Evolutionary conservation across 495 filamentous ascomycete species (phyloP), one percentile per base, ranked within the genome.

Genomic region (Xylaria acuta): DNA sequence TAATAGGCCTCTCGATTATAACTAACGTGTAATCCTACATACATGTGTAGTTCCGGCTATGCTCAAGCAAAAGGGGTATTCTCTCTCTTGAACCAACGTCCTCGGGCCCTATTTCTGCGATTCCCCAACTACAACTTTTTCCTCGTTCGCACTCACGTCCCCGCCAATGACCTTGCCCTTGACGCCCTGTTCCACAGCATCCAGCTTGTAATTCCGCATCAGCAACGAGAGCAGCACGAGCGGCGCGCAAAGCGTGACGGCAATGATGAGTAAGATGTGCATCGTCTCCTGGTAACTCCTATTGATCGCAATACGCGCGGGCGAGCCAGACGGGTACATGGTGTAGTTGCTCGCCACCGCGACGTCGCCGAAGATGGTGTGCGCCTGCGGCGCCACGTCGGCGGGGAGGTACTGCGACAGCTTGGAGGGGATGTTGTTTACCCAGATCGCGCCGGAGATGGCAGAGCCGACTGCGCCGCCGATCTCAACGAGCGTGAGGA

Each of bases 391-490:
- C 1, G 72, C 83, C 16, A 79, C 81, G 41, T 83, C 84, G 3
- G 86, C 83, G 0, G 92, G 92, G 0, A 94, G 84, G 65, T 87
- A 85, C 3, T 75, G 54, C 11, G 70, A 43, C 5, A 94, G 82
- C 38, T 84, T 83, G 0, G 59, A 68, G 0, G 85, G 86, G 40
- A 92, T 84, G 6, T 85, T 84, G 60, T 85, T 82, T 0, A 86
- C 88, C 87, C 90, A 93, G 27, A 94, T 88, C 20, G 89, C 90
- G 0, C 85, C 86, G 1, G 87, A 87, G 36, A 94, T 82, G 0
- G 89, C 82, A 0, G 80, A 74, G 0, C 92, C 92, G 27, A 92
- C 85, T 0, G 89, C 87, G 5, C 83, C 89, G 25, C 92, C 92
- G 18, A 93, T 83, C 59, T 80, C 82, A 8, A 85, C 83, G 59